Evolutionary conservation across 1,139 yeast genomes (phyloP).

Genomic region (Zygoascus meyerae): DNA sequence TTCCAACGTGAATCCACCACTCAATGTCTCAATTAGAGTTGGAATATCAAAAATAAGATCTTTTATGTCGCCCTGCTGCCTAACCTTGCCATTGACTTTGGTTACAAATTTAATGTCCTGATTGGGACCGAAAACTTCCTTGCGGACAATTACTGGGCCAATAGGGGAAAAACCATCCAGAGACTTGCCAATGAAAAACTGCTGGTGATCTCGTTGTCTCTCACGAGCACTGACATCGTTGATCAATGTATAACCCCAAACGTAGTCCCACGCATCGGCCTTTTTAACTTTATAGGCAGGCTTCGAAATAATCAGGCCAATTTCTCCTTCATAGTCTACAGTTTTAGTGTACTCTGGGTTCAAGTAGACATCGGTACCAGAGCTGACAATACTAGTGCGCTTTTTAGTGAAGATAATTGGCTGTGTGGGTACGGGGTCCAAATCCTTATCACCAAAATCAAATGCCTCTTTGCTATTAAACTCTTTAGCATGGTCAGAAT

Average conservation of each 20-base stretch:
- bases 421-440: constrained; percentile 5
- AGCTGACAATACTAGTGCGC: constrained; percentile 7
- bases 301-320: constrained; percentile 50
- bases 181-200: constrained; percentile 48
- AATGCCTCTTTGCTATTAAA: constrained; percentile 2
- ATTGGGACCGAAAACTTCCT: constrained; percentile 31
- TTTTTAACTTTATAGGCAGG: constrained; percentile 40
- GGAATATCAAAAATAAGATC: constrained; percentile 48
- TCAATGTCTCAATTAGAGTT: constrained; percentile 42
- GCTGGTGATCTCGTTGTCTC: constrained; percentile 43
- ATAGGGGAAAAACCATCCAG: constrained; percentile 52
- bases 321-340: constrained; percentile 49
- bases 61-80: constrained; percentile 36
- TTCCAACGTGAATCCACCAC: constrained; percentile 46
- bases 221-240: constrained; percentile 51
- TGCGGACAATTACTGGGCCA: constrained; percentile 47
- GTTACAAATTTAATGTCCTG: constrained; percentile 35
- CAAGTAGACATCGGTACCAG: constrained; percentile 3
- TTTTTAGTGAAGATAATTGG: constrained; percentile 9
- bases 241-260: constrained; percentile 49
- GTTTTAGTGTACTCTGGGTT: constrained; percentile 1
- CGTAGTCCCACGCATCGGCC: constrained; percentile 42
- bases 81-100: constrained; percentile 40
- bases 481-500: constrained; percentile 10
- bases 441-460: constrained; percentile 1